Percentiles rank a stretch among this genome's conserved stretches.
Conservation (phyloP, 1,284 basidiomycete genomes). For the Ustilago tritici region DNA sequence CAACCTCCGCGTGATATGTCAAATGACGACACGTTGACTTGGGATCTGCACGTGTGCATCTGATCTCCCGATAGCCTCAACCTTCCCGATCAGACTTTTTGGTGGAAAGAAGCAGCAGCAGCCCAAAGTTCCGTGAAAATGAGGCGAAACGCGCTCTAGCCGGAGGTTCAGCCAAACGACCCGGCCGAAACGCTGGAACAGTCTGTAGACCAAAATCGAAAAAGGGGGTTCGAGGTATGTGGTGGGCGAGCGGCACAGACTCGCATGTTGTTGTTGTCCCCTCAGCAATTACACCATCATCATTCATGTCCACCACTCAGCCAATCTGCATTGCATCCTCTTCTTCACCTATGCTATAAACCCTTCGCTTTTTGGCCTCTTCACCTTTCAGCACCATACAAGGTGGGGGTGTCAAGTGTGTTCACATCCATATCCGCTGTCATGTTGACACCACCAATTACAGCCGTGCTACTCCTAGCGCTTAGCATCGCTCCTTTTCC, state of each 20-base stretch:
- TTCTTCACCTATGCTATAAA: constrained; percentile 13
- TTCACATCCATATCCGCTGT: not conserved
- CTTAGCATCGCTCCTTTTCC: constrained; percentile 5
- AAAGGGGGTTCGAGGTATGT: constrained; percentile 14
- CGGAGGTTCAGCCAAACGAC: not conserved
- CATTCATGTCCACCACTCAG: not conserved
- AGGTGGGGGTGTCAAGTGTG: constrained; percentile 22
- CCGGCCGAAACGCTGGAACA: not conserved
- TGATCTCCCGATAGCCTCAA: not conserved
- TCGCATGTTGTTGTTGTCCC: constrained; percentile 10
- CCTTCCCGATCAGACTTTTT: not conserved
- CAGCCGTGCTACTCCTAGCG: constrained; percentile 3
- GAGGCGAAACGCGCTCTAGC: constrained; percentile 8
- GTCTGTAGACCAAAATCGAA: not conserved
- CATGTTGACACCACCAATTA: not conserved
- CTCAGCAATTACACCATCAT: not conserved
- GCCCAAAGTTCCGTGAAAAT: not conserved
- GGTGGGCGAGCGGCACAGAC: constrained; percentile 6
- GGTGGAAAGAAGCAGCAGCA: not conserved
- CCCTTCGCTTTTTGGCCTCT: not conserved
- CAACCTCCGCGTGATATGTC: not conserved
- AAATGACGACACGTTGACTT: constrained; percentile 13
- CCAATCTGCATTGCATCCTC: not conserved
- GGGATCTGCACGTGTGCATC: constrained; percentile 3
- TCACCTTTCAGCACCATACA: constrained; percentile 14